Evolutionary conservation across 2,329 filamentous ascomycete species (phyloP), one percentile per base, ranked within the genome.

Genomic region (Teratosphaeria gauchensis): DNA sequence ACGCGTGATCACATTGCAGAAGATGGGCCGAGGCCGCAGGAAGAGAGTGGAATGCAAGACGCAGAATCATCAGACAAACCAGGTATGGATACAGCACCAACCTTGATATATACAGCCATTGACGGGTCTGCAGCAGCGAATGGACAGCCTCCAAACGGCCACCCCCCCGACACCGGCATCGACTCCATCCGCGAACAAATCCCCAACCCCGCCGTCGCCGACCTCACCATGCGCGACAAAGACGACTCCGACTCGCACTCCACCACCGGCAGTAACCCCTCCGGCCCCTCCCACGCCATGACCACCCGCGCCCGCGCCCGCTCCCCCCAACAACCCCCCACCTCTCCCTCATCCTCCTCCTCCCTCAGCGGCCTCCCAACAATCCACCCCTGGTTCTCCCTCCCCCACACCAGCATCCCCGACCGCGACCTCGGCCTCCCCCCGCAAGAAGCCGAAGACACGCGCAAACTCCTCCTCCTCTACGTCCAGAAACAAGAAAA

Each of bases 401-500:
- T 86, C 38, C 87, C 89, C 0, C 69, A 75, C 30, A 76, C 82
- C 33, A 82, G 83, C 28, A 79, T 81, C 57, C 81, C 86, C 1
- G 86, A 92, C 70, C 80, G 85, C 58, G 84, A 91, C 69, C 76
- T 89, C 46, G 87, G 87, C 1, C 80, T 95, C 2, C 88, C 89
- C 0, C 79, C 84, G 19, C 74, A 78, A 30, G 89, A 94, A 74
- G 90, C 90, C 1, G 88, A 92, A 63, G 88, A 94, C 60, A 85
- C 89, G 51, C 84, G 89, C 59, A 82, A 86, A 59, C 74, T 91
- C 19, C 78, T 94, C 54, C 82, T 90, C 63, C 76, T 89, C 11
- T 92, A 90, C 70, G 84, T 92, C 30, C 89, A 92, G 68, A 92
- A 92, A 72, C 89, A 94, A 69, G 89, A 94, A 67, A 89, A 94